Evolutionary conservation across 1,284 basidiomycete genomes (phyloP).

Genomic region (Meripilus lineatus): DNA sequence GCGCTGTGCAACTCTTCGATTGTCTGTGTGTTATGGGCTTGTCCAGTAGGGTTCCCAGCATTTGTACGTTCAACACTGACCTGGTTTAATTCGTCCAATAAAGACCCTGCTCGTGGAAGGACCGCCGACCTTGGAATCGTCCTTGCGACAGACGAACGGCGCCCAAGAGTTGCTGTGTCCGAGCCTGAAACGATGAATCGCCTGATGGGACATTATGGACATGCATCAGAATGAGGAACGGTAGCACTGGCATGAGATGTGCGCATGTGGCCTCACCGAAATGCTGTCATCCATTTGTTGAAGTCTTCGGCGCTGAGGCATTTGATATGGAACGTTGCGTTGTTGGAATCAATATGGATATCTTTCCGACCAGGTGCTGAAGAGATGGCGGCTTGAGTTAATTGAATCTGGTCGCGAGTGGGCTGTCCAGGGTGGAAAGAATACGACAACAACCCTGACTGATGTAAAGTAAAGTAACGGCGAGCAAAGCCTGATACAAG

Average conservation of each 20-base stretch:
- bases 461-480: conserved; percentile 67
- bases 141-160: conserved; percentile 40
- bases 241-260: too few relatives aligned
- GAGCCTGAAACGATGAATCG: conserved; percentile 51
- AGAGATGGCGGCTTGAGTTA: conserved; percentile 70
- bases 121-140: conserved; percentile 21
- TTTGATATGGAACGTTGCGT: conserved; percentile 75
- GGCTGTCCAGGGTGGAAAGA: conserved; percentile 70
- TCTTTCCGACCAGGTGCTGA: conserved; percentile 64
- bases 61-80: conserved; percentile 46
- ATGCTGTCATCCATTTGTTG: conserved; percentile 64
- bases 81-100: conserved; percentile 58
- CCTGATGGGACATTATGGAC: conserved; percentile 28
- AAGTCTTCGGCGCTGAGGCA: conserved; percentile 70
- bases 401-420: conserved; percentile 61
- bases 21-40: conserved; percentile 22
- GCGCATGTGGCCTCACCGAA: conserved; percentile 48
- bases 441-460: conserved; percentile 69
- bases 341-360: conserved; percentile 73
- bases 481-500: conserved; percentile 67
- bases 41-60: too few relatives aligned
- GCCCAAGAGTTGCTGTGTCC: conserved; percentile 37
- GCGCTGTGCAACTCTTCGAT: conserved; percentile 25
- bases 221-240: background rate
- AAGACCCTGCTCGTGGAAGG: conserved; percentile 40